These are phyloP conservation scores for Fusarium avenaceum DNA, from an alignment of 2,329 filamentous ascomycete species.

Conservation along the genomic window DNA sequence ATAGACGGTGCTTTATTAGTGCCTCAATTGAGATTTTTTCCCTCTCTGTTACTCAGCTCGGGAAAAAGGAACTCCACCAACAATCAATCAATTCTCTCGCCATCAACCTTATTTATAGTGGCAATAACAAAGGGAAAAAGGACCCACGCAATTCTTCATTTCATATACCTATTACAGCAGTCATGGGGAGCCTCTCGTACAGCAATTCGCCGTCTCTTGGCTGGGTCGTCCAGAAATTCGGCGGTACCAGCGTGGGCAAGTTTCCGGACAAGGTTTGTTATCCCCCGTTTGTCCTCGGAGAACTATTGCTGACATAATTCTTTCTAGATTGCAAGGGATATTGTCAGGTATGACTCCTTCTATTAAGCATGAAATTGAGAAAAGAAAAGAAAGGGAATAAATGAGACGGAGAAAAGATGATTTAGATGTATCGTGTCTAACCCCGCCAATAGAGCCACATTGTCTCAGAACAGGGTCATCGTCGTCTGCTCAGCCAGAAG, in stretches of 20 bases:
- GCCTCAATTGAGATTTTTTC: conserved; percentile 36
- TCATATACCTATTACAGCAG: conserved; percentile 7
- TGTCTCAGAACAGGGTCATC: conserved; percentile 80
- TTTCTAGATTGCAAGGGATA: conserved; percentile 58
- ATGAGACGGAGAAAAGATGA: conserved; percentile 13
- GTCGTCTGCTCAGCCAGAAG: conserved; percentile 97
- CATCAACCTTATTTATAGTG: background rate
- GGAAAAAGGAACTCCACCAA: conserved; percentile 42
- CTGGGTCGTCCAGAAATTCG: conserved; percentile 96
- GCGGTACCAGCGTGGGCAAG: conserved; percentile 95
- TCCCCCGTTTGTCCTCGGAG: conserved; percentile 25
- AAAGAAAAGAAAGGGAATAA: background rate
- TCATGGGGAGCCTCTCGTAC: conserved; percentile 53
- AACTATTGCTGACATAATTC: conserved; percentile 16
- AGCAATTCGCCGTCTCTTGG: conserved; percentile 59
- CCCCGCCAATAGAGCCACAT: conserved; percentile 55
- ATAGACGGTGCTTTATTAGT: conserved; percentile 27
- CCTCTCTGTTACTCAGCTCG: conserved; percentile 43
- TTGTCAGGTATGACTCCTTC: conserved; percentile 56
- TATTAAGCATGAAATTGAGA: background rate
- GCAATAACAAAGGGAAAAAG: conserved; percentile 3
- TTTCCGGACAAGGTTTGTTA: conserved; percentile 77
- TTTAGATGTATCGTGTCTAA: conserved; percentile 31
- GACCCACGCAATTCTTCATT: conserved; percentile 5
- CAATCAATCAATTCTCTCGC: conserved; percentile 3